A percentile compares a stretch with the other conserved stretches of the same genome.
phyloP scores from a whole-genome alignment of 306 rosid genomes.

The Lupinus albus region DNA sequence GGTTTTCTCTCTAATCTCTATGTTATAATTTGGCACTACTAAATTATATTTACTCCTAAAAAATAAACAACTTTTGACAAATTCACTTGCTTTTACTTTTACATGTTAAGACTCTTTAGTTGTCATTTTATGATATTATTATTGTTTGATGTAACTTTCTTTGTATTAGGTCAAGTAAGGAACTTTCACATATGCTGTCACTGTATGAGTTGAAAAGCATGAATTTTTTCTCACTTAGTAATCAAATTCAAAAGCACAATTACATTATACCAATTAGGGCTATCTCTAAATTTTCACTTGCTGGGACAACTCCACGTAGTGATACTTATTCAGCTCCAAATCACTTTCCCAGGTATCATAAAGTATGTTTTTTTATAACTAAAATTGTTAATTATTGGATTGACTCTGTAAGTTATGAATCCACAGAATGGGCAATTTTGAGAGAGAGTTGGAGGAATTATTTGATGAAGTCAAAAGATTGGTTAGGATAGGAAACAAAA shows the following conservation, averaged over 20 bases:
- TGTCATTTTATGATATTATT: not conserved
- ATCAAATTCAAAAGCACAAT: constrained; percentile 42
- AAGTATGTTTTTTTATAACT: not conserved
- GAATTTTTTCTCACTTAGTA: constrained; percentile 44
- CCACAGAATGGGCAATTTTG: constrained; percentile 47
- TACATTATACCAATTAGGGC: constrained; percentile 46
- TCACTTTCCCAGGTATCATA: constrained; percentile 53
- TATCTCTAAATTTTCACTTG: constrained; percentile 43
- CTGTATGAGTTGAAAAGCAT: constrained; percentile 43
- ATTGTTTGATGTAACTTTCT: constrained; percentile 4
- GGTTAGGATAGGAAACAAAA: constrained; percentile 63
- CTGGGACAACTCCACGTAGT: constrained; percentile 31
- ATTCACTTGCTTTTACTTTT: too few species aligned
- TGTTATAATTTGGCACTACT: too few species aligned
- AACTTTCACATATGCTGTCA: constrained; percentile 43
- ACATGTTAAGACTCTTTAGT: not conserved
- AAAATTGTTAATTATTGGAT: not conserved
- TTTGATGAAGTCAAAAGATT: constrained; percentile 74
- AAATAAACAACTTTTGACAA: too few species aligned
- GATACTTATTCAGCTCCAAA: constrained; percentile 46
- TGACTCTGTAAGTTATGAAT: constrained; percentile 41
- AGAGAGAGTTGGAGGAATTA: constrained; percentile 73
- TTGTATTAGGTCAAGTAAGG: constrained; percentile 52
- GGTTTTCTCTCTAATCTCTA: constrained; percentile 38
- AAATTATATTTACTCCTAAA: too few species aligned